Conservation (phyloP, 306 rosid species). For the Hippophae gyantsensis region DNA sequence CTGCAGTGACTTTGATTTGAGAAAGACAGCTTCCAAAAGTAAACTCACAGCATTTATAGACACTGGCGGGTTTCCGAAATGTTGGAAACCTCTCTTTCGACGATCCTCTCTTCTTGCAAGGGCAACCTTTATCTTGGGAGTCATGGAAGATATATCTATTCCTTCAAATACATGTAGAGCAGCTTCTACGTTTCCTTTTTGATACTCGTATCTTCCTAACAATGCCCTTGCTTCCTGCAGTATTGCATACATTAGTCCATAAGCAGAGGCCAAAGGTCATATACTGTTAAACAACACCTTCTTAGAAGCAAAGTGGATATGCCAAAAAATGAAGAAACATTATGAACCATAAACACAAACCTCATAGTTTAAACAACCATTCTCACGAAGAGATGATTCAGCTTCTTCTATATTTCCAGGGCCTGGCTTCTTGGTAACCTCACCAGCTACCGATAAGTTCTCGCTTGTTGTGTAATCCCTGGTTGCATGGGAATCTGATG, state of each 20-base stretch:
- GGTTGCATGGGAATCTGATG: slow-evolving; percentile 38
- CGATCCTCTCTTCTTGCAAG: slow-evolving; percentile 50
- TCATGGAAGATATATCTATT: slow-evolving; percentile 52
- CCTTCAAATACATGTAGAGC: slow-evolving; percentile 89
- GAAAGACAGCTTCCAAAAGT: slow-evolving; percentile 72
- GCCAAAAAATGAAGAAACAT: slow-evolving; percentile 3
- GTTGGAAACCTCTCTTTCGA: slow-evolving; percentile 43
- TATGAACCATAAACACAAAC: slow-evolving; percentile 27
- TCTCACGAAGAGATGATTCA: slow-evolving; percentile 68
- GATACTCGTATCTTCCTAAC: slow-evolving; percentile 86
- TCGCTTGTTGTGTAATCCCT: slow-evolving; percentile 32
- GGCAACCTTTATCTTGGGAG: slow-evolving; percentile 58
- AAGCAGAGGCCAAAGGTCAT: not conserved
- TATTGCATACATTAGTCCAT: slow-evolving; percentile 11
- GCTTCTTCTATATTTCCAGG: slow-evolving; percentile 82
- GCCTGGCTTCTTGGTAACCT: slow-evolving; percentile 31
- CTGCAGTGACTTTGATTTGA: slow-evolving; percentile 75
- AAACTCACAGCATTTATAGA: slow-evolving; percentile 65
- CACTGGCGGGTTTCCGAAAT: slow-evolving; percentile 40
- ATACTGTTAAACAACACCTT: too few relatives aligned
- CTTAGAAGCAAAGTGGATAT: not conserved
- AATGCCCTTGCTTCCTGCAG: slow-evolving; percentile 92
- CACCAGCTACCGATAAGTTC: slow-evolving; percentile 26
- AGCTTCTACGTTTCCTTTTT: slow-evolving; percentile 82
- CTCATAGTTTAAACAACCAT: slow-evolving; percentile 81